phyloP scores from a whole-genome alignment of 345 rosid genomes.

The Geranium brycei region DNA sequence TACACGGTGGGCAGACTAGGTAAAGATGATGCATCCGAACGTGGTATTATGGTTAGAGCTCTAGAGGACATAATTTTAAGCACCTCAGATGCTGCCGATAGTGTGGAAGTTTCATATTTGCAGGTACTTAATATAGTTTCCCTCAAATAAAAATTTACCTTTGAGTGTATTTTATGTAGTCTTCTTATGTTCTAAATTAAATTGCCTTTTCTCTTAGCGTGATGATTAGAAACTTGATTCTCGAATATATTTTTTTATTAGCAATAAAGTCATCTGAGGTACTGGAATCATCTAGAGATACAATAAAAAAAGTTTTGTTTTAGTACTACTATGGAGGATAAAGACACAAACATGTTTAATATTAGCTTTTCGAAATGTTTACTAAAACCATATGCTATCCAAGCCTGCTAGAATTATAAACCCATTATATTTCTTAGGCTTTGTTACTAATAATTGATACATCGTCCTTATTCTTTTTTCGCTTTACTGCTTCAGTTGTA shows the following conservation, averaged over 20 bases:
- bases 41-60: slow-evolving; percentile 90
- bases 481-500: slow-evolving; percentile 42
- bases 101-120: slow-evolving; percentile 69
- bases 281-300: too few relatives aligned
- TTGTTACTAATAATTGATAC: not conserved
- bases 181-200: not conserved
- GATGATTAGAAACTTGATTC: too few relatives aligned
- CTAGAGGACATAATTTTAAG: slow-evolving; percentile 58
- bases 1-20: slow-evolving; percentile 78
- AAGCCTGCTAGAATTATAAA: not conserved
- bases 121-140: slow-evolving; percentile 39
- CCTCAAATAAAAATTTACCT: not conserved
- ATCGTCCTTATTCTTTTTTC: slow-evolving; percentile 1
- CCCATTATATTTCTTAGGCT: slow-evolving; percentile 4
- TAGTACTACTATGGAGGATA: too few relatives aligned
- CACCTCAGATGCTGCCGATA: slow-evolving; percentile 37
- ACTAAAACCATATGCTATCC: not conserved
- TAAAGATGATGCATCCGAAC: slow-evolving; percentile 72
- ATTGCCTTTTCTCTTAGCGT: not conserved
- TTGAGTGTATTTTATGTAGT: not conserved
- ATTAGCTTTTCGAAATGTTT: too few relatives aligned
- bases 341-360: too few relatives aligned
- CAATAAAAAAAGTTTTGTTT: too few relatives aligned
- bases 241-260: too few relatives aligned
- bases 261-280: too few relatives aligned